Conservation (phyloP, 257 asterid species). For the Lycium barbarum region DNA sequence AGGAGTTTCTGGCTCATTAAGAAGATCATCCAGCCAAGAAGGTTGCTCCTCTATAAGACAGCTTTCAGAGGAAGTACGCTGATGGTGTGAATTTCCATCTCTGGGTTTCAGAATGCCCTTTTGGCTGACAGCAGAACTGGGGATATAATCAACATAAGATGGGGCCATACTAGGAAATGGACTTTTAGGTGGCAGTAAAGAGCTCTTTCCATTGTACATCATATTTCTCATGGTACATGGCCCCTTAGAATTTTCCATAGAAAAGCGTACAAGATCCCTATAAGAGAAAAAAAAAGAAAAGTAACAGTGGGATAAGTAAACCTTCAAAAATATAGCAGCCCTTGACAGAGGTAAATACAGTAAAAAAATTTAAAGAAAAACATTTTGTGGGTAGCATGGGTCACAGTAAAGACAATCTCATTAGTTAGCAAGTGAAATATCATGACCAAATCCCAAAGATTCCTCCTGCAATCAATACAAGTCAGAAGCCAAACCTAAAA, state of each 20-base stretch:
- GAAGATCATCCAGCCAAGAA: conserved; percentile 66
- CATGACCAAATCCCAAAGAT: neutral
- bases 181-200: conserved; percentile 91
- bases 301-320: conserved; percentile 13
- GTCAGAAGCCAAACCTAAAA: neutral
- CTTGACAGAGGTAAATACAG: neutral
- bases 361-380: no score
- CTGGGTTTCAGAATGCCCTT: conserved; percentile 52
- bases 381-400: no score
- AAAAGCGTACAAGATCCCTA: conserved; percentile 52
- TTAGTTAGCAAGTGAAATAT: conserved; percentile 4
- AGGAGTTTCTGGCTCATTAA: conserved; percentile 61
- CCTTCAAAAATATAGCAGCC: neutral
- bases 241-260: conserved; percentile 84
- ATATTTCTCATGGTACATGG: conserved; percentile 70
- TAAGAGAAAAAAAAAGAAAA: conserved; percentile 4
- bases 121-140: conserved; percentile 56
- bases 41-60: conserved; percentile 57
- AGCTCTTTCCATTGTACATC: conserved; percentile 68
- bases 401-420: neutral
- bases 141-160: conserved; percentile 66
- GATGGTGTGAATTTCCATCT: conserved; percentile 50
- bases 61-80: conserved; percentile 58
- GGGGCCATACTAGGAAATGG: conserved; percentile 83
- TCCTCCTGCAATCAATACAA: neutral